A percentile compares a stretch with the other conserved stretches of the same genome.
Evolutionary conservation across 306 rosid species (phyloP).

Genomic region (Adenanthera pavonina): DNA sequence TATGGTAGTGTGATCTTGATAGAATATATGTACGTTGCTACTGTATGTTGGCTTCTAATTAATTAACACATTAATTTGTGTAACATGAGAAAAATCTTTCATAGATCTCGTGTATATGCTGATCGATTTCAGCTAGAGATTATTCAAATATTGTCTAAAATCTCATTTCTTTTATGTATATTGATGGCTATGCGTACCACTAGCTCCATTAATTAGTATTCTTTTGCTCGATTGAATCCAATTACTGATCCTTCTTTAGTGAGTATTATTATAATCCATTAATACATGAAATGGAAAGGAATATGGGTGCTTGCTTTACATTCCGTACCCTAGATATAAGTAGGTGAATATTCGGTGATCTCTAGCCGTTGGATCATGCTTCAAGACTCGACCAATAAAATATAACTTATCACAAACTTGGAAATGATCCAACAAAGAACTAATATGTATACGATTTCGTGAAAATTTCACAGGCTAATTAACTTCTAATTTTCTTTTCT

Average conservation of each 20-base stretch:
- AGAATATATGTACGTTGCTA: constrained; percentile 25
- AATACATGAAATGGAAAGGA: constrained; percentile 8
- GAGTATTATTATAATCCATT: background rate
- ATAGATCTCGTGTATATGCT: constrained; percentile 34
- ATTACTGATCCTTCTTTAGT: background rate
- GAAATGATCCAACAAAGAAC: background rate
- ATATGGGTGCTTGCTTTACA: background rate
- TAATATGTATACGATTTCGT: background rate
- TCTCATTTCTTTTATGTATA: constrained; percentile 24
- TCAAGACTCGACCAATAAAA: background rate
- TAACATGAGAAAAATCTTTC: constrained; percentile 41
- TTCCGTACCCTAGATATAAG: background rate
- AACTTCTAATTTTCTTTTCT: background rate
- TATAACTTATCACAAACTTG: background rate
- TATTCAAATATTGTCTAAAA: constrained; percentile 4
- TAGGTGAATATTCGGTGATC: background rate
- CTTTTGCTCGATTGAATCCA: background rate
- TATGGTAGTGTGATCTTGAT: constrained; percentile 18
- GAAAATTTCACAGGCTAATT: background rate
- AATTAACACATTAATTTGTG: constrained; percentile 28
- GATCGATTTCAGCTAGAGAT: constrained; percentile 27
- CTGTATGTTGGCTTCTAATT: constrained; percentile 36
- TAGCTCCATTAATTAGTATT: background rate
- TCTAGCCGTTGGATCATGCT: constrained; percentile 2
- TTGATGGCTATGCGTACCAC: background rate